Evolutionary conservation across 345 rosid species (phyloP).

Genomic region (Pugionium dolabratum): DNA sequence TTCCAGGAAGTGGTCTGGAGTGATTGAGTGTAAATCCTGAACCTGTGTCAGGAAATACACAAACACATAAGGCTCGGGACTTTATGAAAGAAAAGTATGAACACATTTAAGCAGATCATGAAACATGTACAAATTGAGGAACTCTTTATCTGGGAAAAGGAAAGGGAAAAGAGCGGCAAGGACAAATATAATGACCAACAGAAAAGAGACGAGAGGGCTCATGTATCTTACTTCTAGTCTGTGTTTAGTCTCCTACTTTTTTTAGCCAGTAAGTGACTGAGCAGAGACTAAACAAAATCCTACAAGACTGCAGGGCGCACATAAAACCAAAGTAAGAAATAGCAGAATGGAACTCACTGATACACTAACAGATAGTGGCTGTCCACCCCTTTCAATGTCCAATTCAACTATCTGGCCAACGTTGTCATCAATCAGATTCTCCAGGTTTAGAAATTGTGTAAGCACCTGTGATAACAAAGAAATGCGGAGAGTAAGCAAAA

Average conservation of each 20-base stretch:
- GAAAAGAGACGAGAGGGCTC: constrained; percentile 10
- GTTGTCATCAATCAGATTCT: constrained; percentile 76
- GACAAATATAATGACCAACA: constrained; percentile 9
- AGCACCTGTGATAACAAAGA: constrained; percentile 59
- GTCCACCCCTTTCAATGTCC: constrained; percentile 91
- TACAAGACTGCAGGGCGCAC: constrained; percentile 13
- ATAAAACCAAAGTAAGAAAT: not conserved
- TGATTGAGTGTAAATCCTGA: constrained; percentile 88
- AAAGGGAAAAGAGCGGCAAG: constrained; percentile 5
- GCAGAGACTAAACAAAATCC: constrained; percentile 17
- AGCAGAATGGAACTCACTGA: constrained; percentile 53
- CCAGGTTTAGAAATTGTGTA: constrained; percentile 83
- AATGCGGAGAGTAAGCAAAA: constrained; percentile 21
- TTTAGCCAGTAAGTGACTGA: constrained; percentile 7
- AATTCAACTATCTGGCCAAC: constrained; percentile 63
- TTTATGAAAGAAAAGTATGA: constrained; percentile 12
- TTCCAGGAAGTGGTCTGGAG: constrained; percentile 88
- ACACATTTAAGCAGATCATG: constrained; percentile 1
- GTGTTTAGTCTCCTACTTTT: not conserved
- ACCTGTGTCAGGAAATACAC: constrained; percentile 56
- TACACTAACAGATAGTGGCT: constrained; percentile 57
- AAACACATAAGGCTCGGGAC: constrained; percentile 20
- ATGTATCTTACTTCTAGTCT: constrained; percentile 19
- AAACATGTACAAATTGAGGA: not conserved
- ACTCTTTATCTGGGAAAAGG: not conserved